These are phyloP conservation scores for Marsdenia floribunda DNA, from an alignment of 257 asterid genomes.

Conservation along the genomic window DNA sequence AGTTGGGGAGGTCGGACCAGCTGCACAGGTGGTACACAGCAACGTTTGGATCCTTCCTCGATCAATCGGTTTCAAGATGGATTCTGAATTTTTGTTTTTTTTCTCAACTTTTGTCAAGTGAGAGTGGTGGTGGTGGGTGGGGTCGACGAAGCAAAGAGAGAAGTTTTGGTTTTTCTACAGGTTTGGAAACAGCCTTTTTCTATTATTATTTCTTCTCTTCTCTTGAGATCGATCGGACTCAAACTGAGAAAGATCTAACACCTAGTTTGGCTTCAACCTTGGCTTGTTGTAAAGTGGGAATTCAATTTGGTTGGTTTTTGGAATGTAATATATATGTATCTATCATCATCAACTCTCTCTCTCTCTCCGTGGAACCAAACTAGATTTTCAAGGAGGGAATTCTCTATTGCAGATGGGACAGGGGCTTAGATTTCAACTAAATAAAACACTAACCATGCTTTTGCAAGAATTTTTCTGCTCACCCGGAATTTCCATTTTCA, in stretches of 20 bases:
- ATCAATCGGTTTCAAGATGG: conserved; percentile 54
- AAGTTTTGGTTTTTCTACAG: conserved; percentile 27
- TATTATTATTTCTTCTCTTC: too few species aligned
- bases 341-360: not conserved
- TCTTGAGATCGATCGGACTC: conserved; percentile 26
- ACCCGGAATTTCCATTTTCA: not conserved
- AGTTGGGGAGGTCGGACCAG: conserved; percentile 19
- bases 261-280: conserved; percentile 31
- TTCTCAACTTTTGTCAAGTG: conserved; percentile 19
- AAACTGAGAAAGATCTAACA: conserved; percentile 16
- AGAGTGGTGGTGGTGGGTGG: conserved; percentile 26
- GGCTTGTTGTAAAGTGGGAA: too few species aligned
- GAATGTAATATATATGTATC: not conserved
- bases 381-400: conserved; percentile 17
- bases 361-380: not conserved
- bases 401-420: conserved; percentile 25
- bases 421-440: conserved; percentile 32
- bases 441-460: not conserved
- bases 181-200: conserved; percentile 26
- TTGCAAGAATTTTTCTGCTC: conserved; percentile 11
- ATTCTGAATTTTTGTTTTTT: conserved; percentile 26
- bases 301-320: conserved; percentile 4
- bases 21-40: conserved; percentile 13
- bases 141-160: conserved; percentile 16
- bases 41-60: conserved; percentile 27